phyloP scores from a whole-genome alignment of 805 yeast species.

The Hanseniaspora meyeri region DNA sequence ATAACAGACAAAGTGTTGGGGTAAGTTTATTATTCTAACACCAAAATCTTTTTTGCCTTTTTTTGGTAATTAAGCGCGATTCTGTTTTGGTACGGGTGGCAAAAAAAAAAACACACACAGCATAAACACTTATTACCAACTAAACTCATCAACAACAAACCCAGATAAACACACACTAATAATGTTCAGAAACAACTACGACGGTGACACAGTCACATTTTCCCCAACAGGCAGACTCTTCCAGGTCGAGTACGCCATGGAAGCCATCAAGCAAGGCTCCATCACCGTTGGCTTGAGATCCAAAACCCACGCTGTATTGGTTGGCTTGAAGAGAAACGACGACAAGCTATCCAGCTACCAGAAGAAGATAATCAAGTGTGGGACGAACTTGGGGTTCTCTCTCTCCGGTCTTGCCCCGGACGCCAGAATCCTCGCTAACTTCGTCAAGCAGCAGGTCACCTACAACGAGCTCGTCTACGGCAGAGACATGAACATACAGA shows the following conservation, averaged over 20 bases:
- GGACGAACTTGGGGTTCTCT: slow-evolving; percentile 87
- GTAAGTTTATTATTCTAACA: too few species aligned
- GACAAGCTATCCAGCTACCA: slow-evolving; percentile 97
- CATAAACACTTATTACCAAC: too few species aligned
- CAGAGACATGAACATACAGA: slow-evolving; percentile 69
- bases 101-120: too few species aligned
- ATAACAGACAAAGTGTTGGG: too few species aligned
- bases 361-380: slow-evolving; percentile 81
- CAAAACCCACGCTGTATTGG: slow-evolving; percentile 75
- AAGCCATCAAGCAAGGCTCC: slow-evolving; percentile 95
- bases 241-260: slow-evolving; percentile 95
- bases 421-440: slow-evolving; percentile 85
- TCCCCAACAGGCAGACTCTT: slow-evolving; percentile 97
- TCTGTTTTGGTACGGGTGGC: too few species aligned
- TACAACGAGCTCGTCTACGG: slow-evolving; percentile 72
- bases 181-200: slow-evolving; percentile 93
- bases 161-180: background rate
- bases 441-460: slow-evolving; percentile 82
- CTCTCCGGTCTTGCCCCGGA: slow-evolving; percentile 97
- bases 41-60: too few species aligned
- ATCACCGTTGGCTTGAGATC: slow-evolving; percentile 93
- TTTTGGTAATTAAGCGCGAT: too few species aligned
- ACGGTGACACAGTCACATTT: slow-evolving; percentile 94
- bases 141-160: too few species aligned
- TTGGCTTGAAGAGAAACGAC: slow-evolving; percentile 89